Evolutionary conservation across 345 rosid genomes (phyloP).

Genomic region (Gossypium mustelinum): DNA sequence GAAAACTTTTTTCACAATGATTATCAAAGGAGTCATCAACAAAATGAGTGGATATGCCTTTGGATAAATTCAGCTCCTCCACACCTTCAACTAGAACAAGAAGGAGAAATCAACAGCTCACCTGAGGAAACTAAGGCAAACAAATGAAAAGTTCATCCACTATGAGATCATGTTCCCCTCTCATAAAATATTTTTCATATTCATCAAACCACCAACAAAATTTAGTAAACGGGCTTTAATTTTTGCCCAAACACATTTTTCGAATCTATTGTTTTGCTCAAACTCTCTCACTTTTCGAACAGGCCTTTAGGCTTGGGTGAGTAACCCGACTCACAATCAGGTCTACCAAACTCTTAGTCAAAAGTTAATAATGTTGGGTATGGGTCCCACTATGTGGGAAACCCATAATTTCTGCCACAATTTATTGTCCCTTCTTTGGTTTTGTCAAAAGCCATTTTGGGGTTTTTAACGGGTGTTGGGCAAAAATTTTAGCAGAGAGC

Average conservation of each 20-base stretch:
- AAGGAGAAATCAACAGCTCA: neutral
- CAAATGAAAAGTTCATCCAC: neutral
- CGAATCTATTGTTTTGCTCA: too few species aligned
- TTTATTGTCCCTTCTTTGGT: too few species aligned
- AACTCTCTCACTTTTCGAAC: too few species aligned
- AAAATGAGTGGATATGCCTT: neutral
- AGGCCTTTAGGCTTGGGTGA: rapidly evolving
- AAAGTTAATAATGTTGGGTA: too few species aligned
- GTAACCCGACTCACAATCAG: too few species aligned
- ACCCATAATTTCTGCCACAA: too few species aligned
- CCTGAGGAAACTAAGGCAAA: neutral
- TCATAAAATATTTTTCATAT: neutral
- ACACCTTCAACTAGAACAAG: neutral
- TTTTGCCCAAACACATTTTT: too few species aligned
- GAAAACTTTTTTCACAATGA: neutral
- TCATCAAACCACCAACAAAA: neutral
- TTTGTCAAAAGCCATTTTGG: too few species aligned
- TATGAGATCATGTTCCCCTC: neutral
- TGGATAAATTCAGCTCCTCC: neutral
- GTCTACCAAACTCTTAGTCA: too few species aligned
- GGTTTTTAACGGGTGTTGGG: too few species aligned
- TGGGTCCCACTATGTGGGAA: too few species aligned
- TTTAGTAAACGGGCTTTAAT: neutral
- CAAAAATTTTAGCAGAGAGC: too few species aligned
- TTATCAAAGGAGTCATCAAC: neutral